Conservation (phyloP, 768 basidiomycete genomes). For the Panaeolus papilionaceus region DNA sequence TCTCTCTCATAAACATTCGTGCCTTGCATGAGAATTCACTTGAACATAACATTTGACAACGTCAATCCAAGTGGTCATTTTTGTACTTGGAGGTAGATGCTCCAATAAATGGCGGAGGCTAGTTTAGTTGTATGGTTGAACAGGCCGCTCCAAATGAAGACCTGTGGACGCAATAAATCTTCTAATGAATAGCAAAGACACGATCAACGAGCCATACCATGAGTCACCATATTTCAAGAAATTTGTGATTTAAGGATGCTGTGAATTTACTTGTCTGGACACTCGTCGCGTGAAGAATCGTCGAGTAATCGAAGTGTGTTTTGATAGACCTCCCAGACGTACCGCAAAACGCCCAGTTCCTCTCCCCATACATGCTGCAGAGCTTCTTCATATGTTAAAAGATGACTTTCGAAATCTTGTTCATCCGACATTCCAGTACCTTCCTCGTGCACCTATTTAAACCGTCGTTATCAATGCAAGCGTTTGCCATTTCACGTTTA, state of each 20-base stretch:
- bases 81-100: not conserved
- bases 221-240: too few relatives aligned
- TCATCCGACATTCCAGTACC: slow-evolving; percentile 68
- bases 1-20: not conserved
- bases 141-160: not conserved
- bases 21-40: not conserved
- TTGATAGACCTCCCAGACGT: slow-evolving; percentile 46
- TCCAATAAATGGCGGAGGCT: not conserved
- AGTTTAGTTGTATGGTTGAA: not conserved
- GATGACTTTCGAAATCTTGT: slow-evolving; percentile 48
- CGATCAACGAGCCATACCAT: not conserved
- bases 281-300: not conserved
- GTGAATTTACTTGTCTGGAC: not conserved
- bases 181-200: not conserved
- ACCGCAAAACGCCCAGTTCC: slow-evolving; percentile 42
- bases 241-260: not conserved
- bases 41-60: not conserved
- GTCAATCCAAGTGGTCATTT: not conserved
- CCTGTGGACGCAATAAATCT: not conserved
- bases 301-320: slow-evolving; percentile 23
- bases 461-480: not conserved
- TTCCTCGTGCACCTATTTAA: slow-evolving; percentile 45
- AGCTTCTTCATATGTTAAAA: slow-evolving; percentile 55
- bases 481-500: not conserved
- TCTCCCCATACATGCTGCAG: slow-evolving; percentile 32